Base-by-base conservation (phyloP, 1,284 basidiomycete genomes). In the Inonotus hispidus region DNA sequence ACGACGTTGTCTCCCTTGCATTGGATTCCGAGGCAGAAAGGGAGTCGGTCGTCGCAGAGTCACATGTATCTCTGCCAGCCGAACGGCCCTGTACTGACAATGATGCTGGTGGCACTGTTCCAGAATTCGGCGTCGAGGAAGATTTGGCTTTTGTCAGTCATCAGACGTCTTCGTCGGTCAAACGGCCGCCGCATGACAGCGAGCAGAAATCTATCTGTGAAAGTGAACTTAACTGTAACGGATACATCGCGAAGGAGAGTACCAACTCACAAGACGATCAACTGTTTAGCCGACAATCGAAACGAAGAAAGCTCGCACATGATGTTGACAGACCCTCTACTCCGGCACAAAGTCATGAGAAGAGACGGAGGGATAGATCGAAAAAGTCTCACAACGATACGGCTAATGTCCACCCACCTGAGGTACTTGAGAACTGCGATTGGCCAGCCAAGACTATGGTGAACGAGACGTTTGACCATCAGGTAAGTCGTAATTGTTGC, bases 381-480 rank as follows among this genome's bases (percentile, higher is more conserved):
- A 5, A 7, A 35, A 52, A 35, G 29, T 23, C 32, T 16, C 14
- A 52, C 16, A n/a, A 7, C 14, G n/a, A 5, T 13, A 14, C 19
- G 19, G 8, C 27, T 14, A 14, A n/a, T 16, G 11, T 16, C 6
- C 50, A 52, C n/a, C 50, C 50, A 16, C 13, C 49, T n/a, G 32
- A 52, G 27, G 38, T 53, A 8, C 38, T 52, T 47, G 21, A 49
- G 6, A 19, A 47, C 13, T 53, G 47, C 23, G 32, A 27, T 2
- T 62, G 60, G 60, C 60, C 55, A 6, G 37, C 16, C 21, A 58
- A 62, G 53, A 13, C 56, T 16, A 23, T n/a, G 16, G 49, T 52
- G 14, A 32, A 58, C 16, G 56, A 62, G 16, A 32, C 47, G 10
- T 53, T 53, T 32, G 56, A 53, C 35, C 25, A 49, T 16, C 60